phyloP scores from a whole-genome alignment of 2,329 filamentous ascomycete genomes.

The Westerdykella aurantiaca region DNA sequence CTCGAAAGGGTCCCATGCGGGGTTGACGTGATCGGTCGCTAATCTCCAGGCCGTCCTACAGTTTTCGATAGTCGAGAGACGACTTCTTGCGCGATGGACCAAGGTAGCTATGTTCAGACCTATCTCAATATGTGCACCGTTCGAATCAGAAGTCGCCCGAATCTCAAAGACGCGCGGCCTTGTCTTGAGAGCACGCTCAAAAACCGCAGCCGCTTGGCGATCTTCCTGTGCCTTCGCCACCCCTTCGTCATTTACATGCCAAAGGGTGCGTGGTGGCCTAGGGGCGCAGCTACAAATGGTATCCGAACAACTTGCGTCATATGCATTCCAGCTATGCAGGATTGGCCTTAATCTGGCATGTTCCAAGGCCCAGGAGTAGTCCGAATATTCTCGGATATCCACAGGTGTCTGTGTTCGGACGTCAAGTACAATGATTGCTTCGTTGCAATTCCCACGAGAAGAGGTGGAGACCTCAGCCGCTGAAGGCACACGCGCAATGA shows the following conservation, averaged over 20 bases:
- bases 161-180: slow-evolving; percentile 33
- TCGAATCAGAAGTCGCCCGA: slow-evolving; percentile 4
- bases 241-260: slow-evolving; percentile 18
- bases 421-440: slow-evolving; percentile 16
- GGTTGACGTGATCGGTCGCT: slow-evolving; percentile 40
- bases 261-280: slow-evolving; percentile 16
- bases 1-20: slow-evolving; percentile 29
- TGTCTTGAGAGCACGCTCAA: slow-evolving; percentile 48
- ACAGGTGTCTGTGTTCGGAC: slow-evolving; percentile 8
- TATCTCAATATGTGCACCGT: slow-evolving; percentile 36
- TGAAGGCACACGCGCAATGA: slow-evolving; percentile 5
- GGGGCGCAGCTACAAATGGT: slow-evolving; percentile 23
- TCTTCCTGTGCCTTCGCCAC: slow-evolving; percentile 25
- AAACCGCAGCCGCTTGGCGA: slow-evolving; percentile 45
- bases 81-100: slow-evolving; percentile 39
- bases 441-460: slow-evolving; percentile 11
- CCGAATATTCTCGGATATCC: slow-evolving; percentile 2
- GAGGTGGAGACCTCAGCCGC: not conserved
- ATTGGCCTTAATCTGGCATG: slow-evolving; percentile 11
- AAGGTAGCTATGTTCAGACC: slow-evolving; percentile 40
- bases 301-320: not conserved
- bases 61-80: slow-evolving; percentile 19
- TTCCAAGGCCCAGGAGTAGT: slow-evolving; percentile 21
- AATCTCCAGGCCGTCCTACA: slow-evolving; percentile 42
- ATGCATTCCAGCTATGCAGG: slow-evolving; percentile 18